These are phyloP conservation scores for Xylariomycetidae sp. DNA, from an alignment of 2,329 filamentous ascomycete species.

Conservation along the genomic window DNA sequence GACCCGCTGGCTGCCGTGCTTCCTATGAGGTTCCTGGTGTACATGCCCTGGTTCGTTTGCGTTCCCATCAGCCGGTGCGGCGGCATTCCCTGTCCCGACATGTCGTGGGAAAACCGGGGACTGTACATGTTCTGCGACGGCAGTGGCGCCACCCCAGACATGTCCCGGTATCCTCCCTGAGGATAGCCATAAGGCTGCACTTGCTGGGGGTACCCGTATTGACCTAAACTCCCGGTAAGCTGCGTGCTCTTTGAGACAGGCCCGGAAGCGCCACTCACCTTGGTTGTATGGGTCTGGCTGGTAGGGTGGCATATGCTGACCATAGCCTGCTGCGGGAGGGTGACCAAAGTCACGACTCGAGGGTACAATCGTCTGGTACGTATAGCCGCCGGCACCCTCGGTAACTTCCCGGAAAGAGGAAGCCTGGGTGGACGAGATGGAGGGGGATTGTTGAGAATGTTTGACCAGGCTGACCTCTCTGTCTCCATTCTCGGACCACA, in stretches of 20 bases:
- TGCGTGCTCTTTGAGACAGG: conserved; percentile 1
- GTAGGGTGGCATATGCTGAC: conserved; percentile 21
- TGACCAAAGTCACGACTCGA: conserved; percentile 22
- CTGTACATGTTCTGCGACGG: conserved; percentile 25
- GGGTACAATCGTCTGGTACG: conserved; percentile 24
- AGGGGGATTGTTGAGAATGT: conserved; percentile 59
- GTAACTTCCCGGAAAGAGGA: conserved; percentile 56
- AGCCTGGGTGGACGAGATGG: conserved; percentile 74
- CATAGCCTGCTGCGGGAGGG: conserved; percentile 17
- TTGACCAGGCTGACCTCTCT: conserved; percentile 63
- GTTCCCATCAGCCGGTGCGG: conserved; percentile 29
- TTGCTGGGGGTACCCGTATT: conserved; percentile 23
- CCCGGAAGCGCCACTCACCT: conserved; percentile 12
- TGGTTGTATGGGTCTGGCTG: conserved; percentile 23
- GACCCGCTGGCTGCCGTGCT: conserved; percentile 86
- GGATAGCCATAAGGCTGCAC: conserved; percentile 23
- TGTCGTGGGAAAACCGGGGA: conserved; percentile 29
- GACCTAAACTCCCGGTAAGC: conserved; percentile 11
- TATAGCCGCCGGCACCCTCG: conserved; percentile 21
- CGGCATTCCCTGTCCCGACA: conserved; percentile 30
- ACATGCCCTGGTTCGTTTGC: conserved; percentile 69
- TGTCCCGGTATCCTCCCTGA: conserved; percentile 21
- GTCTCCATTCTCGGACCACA: conserved; percentile 60
- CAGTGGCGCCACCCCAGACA: conserved; percentile 20
- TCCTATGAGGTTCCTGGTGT: conserved; percentile 90